phyloP scores from a whole-genome alignment of 2,329 filamentous ascomycete genomes.

The Clonostachys solani region DNA sequence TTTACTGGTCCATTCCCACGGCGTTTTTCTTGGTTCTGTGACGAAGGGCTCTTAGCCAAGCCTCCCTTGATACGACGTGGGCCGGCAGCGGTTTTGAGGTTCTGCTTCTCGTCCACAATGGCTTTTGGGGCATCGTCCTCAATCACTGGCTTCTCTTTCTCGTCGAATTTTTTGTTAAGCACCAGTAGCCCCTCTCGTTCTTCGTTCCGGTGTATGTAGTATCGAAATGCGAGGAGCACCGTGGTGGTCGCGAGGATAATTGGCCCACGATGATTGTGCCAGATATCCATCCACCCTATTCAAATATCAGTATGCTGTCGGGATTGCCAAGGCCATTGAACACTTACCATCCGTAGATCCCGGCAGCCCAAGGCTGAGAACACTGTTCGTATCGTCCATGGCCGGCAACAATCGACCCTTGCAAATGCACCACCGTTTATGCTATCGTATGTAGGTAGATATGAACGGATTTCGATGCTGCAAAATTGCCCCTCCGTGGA shows the following conservation, averaged over 20 bases:
- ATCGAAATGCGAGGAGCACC: constrained; percentile 29
- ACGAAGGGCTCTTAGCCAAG: constrained; percentile 20
- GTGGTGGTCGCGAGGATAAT: constrained; percentile 33
- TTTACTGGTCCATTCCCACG: constrained; percentile 51
- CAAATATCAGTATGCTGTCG: too few species aligned
- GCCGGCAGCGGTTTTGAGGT: constrained; percentile 23
- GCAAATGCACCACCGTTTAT: too few species aligned
- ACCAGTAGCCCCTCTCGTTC: constrained; percentile 25
- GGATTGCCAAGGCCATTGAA: too few species aligned
- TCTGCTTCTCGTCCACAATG: constrained; percentile 3
- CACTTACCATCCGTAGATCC: too few species aligned
- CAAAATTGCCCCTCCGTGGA: too few species aligned
- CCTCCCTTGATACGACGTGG: constrained; percentile 47
- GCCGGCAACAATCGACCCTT: too few species aligned
- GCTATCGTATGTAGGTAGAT: too few species aligned
- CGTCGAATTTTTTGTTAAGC: constrained; percentile 26
- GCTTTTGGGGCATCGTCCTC: neutral
- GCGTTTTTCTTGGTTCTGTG: constrained; percentile 13
- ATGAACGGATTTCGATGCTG: too few species aligned
- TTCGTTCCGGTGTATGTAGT: constrained; percentile 34
- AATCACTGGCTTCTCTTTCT: neutral
- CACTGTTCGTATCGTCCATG: too few species aligned
- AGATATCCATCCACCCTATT: constrained; percentile 9
- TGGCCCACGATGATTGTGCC: constrained; percentile 41
- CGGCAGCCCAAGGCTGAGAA: too few species aligned